Conservation (phyloP, 2,329 filamentous ascomycete species). For the Chrysosporium keratinophilum region DNA sequence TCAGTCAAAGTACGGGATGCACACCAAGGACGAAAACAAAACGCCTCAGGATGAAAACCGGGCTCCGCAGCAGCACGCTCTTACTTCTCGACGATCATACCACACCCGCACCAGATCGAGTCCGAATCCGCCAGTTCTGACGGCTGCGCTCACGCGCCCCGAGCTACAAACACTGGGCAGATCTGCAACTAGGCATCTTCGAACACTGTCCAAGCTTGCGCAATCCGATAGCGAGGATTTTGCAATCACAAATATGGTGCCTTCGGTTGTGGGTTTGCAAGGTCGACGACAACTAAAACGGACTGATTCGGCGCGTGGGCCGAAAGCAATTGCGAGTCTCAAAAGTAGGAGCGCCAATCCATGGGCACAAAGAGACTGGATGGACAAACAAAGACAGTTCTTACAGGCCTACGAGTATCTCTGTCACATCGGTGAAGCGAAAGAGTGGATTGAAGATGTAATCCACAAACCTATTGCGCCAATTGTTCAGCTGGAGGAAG, state of each 20-base stretch:
- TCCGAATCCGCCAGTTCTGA: constrained; percentile 25
- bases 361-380: constrained; percentile 86
- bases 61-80: constrained; percentile 15
- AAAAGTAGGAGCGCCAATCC: constrained; percentile 49
- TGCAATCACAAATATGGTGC: constrained; percentile 61
- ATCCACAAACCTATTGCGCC: constrained; percentile 76
- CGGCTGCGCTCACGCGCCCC: constrained; percentile 38
- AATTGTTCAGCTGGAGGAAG: constrained; percentile 88
- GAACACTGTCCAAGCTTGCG: constrained; percentile 74
- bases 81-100: constrained; percentile 21
- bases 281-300: constrained; percentile 76
- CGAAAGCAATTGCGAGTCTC: constrained; percentile 39
- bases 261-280: constrained; percentile 79
- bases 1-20: not conserved
- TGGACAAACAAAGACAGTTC: constrained; percentile 97
- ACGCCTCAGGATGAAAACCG: constrained; percentile 22
- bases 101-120: constrained; percentile 26
- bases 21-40: constrained; percentile 15
- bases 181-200: constrained; percentile 80
- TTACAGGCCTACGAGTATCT: constrained; percentile 96
- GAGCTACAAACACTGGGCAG: constrained; percentile 75
- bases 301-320: constrained; percentile 44
- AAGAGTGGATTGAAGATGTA: constrained; percentile 96
- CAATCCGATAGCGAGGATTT: constrained; percentile 71
- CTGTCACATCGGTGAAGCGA: constrained; percentile 96